Percentiles rank a stretch among this genome's conserved stretches.
Evolutionary conservation across 2,329 filamentous ascomycete genomes (phyloP).

Genomic region (Cladosporium oxysporum): DNA sequence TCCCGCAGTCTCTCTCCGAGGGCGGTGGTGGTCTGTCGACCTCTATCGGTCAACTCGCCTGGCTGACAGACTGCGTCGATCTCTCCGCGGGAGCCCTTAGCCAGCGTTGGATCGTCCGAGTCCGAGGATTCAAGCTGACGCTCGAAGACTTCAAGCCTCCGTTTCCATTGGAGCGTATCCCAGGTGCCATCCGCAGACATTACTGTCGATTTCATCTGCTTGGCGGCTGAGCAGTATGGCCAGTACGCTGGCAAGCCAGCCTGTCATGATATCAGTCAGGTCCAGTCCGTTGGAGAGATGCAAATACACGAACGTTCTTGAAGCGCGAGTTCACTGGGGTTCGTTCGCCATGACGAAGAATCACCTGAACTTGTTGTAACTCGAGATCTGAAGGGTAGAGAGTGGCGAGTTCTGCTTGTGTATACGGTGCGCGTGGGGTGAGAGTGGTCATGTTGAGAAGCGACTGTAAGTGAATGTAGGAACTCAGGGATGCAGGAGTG

Average conservation of each 20-base stretch:
- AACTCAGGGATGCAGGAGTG: background rate
- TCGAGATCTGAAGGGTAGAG: constrained; percentile 81
- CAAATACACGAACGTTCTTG: constrained; percentile 55
- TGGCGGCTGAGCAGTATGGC: constrained; percentile 85
- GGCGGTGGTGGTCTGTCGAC: constrained; percentile 51
- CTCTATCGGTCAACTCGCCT: constrained; percentile 53
- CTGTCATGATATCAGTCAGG: background rate
- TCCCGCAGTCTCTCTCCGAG: constrained; percentile 50
- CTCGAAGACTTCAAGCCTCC: constrained; percentile 77
- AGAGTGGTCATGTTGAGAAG: constrained; percentile 70
- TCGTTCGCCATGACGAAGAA: constrained; percentile 60
- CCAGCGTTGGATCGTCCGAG: constrained; percentile 57
- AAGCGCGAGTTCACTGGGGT: constrained; percentile 88
- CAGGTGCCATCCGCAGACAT: constrained; percentile 57
- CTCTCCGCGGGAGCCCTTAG: constrained; percentile 66
- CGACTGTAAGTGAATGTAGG: background rate
- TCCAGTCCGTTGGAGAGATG: background rate
- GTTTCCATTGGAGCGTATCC: constrained; percentile 63
- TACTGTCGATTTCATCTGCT: constrained; percentile 66
- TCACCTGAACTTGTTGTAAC: constrained; percentile 86
- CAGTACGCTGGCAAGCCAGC: constrained; percentile 57
- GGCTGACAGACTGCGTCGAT: constrained; percentile 78
- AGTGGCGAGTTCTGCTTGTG: constrained; percentile 72
- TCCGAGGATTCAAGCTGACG: constrained; percentile 54
- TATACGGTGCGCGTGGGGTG: constrained; percentile 73